Conservation (phyloP, 2,329 filamentous ascomycete genomes). For the Plenodomus biglobosus region DNA sequence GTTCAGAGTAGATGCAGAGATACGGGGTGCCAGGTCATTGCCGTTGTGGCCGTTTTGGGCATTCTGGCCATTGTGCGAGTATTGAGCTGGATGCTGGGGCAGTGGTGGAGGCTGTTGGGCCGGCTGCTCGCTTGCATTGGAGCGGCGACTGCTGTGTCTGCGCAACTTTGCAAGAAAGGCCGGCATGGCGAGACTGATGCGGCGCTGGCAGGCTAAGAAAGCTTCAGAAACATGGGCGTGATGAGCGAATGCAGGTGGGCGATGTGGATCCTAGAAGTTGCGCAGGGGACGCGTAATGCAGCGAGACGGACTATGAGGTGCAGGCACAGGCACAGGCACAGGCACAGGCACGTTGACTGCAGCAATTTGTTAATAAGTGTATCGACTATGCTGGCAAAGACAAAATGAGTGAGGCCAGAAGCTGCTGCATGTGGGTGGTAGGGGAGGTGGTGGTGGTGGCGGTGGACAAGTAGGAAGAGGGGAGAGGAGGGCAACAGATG, state of each 20-base stretch:
- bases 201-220: not conserved
- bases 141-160: conserved; percentile 69
- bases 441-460: conserved; percentile 13
- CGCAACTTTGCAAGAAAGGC: conserved; percentile 66
- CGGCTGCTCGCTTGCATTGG: conserved; percentile 47
- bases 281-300: conserved; percentile 31
- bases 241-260: conserved; percentile 14
- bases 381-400: conserved; percentile 16
- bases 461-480: conserved; percentile 9
- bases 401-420: conserved; percentile 27
- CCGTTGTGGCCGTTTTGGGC: conserved; percentile 21
- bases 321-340: conserved; percentile 14
- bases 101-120: conserved; percentile 3
- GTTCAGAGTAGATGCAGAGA: conserved; percentile 63
- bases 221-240: conserved; percentile 4
- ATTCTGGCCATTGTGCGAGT: conserved; percentile 2
- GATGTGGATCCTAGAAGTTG: conserved; percentile 14
- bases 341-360: conserved; percentile 8
- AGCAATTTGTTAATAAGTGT: conserved; percentile 22
- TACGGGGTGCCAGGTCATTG: conserved; percentile 53
- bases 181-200: not conserved
- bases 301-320: conserved; percentile 17
- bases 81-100: not conserved
- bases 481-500: conserved; percentile 1
- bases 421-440: conserved; percentile 15